Evolutionary conservation across 2,329 filamentous ascomycete genomes (phyloP).

Genomic region (Eurotiales sp.): DNA sequence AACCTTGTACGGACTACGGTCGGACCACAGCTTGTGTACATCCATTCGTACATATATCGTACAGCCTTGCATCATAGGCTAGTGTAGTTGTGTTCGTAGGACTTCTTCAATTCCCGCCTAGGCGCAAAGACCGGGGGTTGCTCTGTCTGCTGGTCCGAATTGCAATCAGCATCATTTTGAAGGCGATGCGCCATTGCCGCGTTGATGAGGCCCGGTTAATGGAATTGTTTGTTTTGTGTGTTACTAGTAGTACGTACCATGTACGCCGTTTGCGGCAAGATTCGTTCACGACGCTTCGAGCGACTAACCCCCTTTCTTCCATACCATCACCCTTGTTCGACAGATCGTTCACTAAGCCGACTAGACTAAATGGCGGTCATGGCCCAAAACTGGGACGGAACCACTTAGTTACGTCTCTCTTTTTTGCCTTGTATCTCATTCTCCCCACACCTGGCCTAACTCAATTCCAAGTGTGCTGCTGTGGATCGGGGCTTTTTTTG

Average conservation of each 20-base stretch:
- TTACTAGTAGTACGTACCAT: too few relatives aligned
- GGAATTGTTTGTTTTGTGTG: too few relatives aligned
- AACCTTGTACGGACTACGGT: not conserved
- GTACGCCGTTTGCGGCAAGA: too few relatives aligned
- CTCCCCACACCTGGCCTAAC: conserved; percentile 11
- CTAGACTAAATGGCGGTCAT: too few relatives aligned
- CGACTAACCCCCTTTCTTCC: not conserved
- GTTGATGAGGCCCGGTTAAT: not conserved
- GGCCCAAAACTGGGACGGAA: not conserved
- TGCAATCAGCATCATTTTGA: not conserved
- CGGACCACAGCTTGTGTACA: conserved; percentile 4
- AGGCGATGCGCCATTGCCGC: conserved; percentile 3
- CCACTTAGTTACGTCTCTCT: too few relatives aligned
- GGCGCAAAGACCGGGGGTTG: too few relatives aligned
- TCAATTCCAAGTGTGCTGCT: not conserved
- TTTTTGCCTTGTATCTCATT: conserved; percentile 12
- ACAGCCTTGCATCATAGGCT: conserved; percentile 5
- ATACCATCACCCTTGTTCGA: too few relatives aligned
- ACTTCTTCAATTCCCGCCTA: too few relatives aligned
- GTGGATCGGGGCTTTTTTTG: not conserved
- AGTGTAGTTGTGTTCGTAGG: not conserved
- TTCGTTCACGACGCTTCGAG: too few relatives aligned
- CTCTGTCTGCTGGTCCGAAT: not conserved
- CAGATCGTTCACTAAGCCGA: too few relatives aligned
- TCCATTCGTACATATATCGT: not conserved